These are phyloP conservation scores for Lolium multiflorum DNA, from an alignment of 176 grass and related monocot species.

Conservation along the genomic window DNA sequence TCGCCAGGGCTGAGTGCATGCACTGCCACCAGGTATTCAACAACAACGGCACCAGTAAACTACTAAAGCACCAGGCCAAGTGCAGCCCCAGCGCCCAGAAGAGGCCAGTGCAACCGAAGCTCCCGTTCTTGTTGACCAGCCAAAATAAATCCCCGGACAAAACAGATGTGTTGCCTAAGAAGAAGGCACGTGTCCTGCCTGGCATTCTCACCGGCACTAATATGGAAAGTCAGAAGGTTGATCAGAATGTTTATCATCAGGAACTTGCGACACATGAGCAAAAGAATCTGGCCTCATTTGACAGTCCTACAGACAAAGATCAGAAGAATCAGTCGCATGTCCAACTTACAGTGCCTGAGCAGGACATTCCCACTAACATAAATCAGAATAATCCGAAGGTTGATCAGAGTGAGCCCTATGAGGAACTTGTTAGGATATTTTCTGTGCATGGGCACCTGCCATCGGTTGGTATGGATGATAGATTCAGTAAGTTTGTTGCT, in stretches of 20 bases:
- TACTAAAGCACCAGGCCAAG: constrained; percentile 29
- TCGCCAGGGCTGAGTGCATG: constrained; percentile 39
- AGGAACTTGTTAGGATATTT: constrained; percentile 37
- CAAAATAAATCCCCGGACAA: constrained; percentile 13
- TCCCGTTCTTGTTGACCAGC: constrained; percentile 23
- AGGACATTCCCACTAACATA: constrained; percentile 4
- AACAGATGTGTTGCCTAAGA: not conserved
- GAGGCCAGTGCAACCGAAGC: constrained; percentile 30
- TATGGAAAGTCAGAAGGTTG: constrained; percentile 25
- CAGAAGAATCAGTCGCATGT: not conserved
- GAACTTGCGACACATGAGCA: not conserved
- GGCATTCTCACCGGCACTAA: not conserved
- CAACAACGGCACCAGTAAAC: constrained; percentile 29
- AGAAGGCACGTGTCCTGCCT: not conserved
- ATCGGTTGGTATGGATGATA: constrained; percentile 5
- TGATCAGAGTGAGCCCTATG: not conserved
- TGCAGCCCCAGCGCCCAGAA: constrained; percentile 12
- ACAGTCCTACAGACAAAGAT: not conserved
- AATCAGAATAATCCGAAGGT: not conserved
- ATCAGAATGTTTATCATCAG: not conserved
- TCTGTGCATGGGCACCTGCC: constrained; percentile 31
- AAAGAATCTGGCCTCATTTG: not conserved
- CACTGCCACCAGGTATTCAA: constrained; percentile 27
- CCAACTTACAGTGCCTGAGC: not conserved
- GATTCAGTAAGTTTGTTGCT: constrained; percentile 35